phyloP scores from a whole-genome alignment of 2,329 filamentous ascomycete species.

The Cordyceps militaris region DNA sequence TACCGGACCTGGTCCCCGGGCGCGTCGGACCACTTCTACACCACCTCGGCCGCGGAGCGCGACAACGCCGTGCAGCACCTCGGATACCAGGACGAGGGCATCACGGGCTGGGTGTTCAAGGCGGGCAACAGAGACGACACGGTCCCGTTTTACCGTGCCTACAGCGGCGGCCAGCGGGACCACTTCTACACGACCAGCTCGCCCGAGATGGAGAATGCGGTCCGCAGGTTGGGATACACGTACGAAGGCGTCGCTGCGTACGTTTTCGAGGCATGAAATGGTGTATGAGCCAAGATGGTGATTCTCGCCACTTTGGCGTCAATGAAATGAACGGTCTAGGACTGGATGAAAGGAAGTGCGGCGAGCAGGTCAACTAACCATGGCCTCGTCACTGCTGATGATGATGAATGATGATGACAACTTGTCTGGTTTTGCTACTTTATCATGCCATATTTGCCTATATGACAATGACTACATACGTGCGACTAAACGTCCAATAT shows the following conservation, averaged over 20 bases:
- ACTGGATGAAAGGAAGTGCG: no score
- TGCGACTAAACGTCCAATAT: neutral
- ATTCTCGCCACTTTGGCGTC: no score
- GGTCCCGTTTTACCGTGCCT: slow-evolving; percentile 5
- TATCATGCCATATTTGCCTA: neutral
- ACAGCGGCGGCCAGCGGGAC: neutral
- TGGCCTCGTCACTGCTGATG: no score
- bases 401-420: neutral
- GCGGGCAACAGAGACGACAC: neutral
- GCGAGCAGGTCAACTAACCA: no score
- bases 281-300: neutral
- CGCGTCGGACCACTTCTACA: slow-evolving; percentile 11
- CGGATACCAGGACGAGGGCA: slow-evolving; percentile 10
- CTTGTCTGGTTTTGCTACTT: neutral
- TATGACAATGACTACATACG: neutral
- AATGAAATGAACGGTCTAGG: no score
- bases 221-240: slow-evolving; percentile 1
- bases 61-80: slow-evolving; percentile 5
- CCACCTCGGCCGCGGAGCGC: slow-evolving; percentile 10
- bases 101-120: slow-evolving; percentile 1
- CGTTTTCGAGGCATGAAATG: neutral
- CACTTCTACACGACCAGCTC: slow-evolving; percentile 9
- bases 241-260: slow-evolving; percentile 6
- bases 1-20: slow-evolving; percentile 4
- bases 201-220: slow-evolving; percentile 7